These are phyloP conservation scores for Erigeron philadelphicus DNA, from an alignment of 140 eudicot genomes.

Conservation along the genomic window DNA sequence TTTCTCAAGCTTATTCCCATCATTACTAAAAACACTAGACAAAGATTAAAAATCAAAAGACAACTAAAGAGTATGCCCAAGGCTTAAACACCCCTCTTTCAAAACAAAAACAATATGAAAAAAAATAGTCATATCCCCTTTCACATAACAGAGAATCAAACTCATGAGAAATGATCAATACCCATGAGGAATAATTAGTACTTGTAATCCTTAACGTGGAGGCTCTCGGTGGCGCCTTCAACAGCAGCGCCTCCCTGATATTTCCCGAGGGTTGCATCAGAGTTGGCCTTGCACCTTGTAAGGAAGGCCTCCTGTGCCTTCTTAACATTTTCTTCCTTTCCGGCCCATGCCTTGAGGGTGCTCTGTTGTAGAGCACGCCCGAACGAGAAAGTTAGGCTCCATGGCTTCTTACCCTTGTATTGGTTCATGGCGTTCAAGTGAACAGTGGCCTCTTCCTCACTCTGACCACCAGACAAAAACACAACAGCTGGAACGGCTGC, in stretches of 20 bases:
- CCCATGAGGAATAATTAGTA: constrained; percentile 17
- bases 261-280: constrained; percentile 38
- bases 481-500: constrained; percentile 56
- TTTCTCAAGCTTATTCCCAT: constrained; percentile 16
- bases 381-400: constrained; percentile 50
- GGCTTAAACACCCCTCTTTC: constrained; percentile 3
- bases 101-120: neutral
- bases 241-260: constrained; percentile 36
- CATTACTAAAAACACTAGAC: constrained; percentile 5
- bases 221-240: constrained; percentile 41
- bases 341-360: constrained; percentile 54
- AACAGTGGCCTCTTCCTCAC: constrained; percentile 59
- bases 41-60: neutral
- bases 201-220: constrained; percentile 42
- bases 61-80: neutral
- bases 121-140: neutral
- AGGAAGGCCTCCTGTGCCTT: constrained; percentile 53
- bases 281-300: constrained; percentile 37
- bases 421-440: constrained; percentile 55
- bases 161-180: neutral
- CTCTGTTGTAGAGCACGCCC: constrained; percentile 61
- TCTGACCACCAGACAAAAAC: constrained; percentile 60
- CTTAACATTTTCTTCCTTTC: constrained; percentile 45
- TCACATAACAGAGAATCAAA: neutral
- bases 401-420: constrained; percentile 47